Evolutionary conservation across 73 alveolate species (phyloP), one percentile per base, ranked within the genome.

Genomic region (Diophrys appendiculata): DNA sequence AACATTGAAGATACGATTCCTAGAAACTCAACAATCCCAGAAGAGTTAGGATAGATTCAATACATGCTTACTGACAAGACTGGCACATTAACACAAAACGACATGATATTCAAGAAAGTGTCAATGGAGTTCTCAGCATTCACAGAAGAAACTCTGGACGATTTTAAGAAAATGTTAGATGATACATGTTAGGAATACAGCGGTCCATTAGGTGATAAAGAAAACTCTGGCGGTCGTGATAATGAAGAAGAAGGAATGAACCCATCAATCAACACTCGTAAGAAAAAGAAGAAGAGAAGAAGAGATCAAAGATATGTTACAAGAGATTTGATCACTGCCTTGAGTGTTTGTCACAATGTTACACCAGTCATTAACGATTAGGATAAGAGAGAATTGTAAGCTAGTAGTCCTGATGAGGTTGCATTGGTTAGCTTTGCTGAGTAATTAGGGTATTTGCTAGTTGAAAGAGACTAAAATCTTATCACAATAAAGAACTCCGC

Each of bases 71-170:
- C 97, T 69, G 99, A 97, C 81, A 97, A 97, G 80, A 97, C 99
- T 2, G 99, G 99, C 1, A 97, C 99, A 2, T 89, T 97, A 28
- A 97, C 99, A 0, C 86, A 92, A 70, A 97, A 97, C 91, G 99
- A 96, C 67, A 97, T 97, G 99, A 91, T 87, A 3, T 92, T 97
- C 72, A 97, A 96, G 87, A 91, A 91, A 64, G 65, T 97, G 24
- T 84, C 93, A 5, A 77, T 93, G 93, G 99, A 92, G 64, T 70
- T 31, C 67, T 5, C 68, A 0, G 33, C 30, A 29, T 70, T 70
- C 27, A 29, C 78, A 0, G 32, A 28, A 28, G 78, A 70, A 11
- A 29, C 64, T 28, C 30, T 70, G 60, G 24, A 29, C 2, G 78
- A 70, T 1, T 31, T 26, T 29, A 29, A 27, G 0, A 65, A 70